Base-by-base conservation (phyloP, 805 yeast genomes). In the Yamadazyma sp. region DNA sequence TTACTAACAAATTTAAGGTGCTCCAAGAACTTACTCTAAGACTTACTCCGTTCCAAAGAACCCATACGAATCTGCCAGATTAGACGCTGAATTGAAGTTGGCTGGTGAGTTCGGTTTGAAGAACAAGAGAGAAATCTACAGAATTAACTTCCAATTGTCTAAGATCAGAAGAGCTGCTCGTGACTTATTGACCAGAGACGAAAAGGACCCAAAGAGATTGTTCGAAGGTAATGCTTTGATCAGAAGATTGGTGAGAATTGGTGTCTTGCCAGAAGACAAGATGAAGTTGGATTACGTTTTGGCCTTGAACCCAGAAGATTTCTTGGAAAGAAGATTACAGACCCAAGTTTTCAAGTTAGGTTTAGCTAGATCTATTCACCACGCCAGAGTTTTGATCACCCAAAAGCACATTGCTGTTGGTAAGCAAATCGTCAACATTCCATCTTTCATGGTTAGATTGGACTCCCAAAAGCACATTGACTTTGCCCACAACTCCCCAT, bases 161-260 rank as follows among this genome's bases (percentile, higher is more conserved):
- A 93, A 93, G 84, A 91, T 93, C 71, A 90, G 99, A 81, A 89
- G 99, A 81, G 99, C 99, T 73, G 99, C 99, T 70, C 95, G 99
- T 85, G 98, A 93, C 69, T 80, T 93, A 66, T 84, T 93, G 76
- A 93, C 99, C 81, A 89, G 96, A 81, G 99, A 93, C 67, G 99
- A 93, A 82, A 93, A 93, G 84, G 99, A 93, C 77, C 97, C 96
- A 84, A 93, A 90, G 88, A 89, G 99, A 81, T 84, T 93, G 68
- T 93, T 93, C 82, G 99, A 93, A 79, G 99, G 99, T 86, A 93
- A 93, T 72, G 99, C 99, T 70, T 88, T 93, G 72, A 93, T 93
- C 77, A 90, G 99, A 84, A 89, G 98, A 83, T 84, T 93, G 70
- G 98, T 93, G 54, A 87, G 99, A 80, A 80, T 89, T 57, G 99